phyloP scores from a whole-genome alignment of 1,284 basidiomycete genomes.

The Heterobasidion occidentale region DNA sequence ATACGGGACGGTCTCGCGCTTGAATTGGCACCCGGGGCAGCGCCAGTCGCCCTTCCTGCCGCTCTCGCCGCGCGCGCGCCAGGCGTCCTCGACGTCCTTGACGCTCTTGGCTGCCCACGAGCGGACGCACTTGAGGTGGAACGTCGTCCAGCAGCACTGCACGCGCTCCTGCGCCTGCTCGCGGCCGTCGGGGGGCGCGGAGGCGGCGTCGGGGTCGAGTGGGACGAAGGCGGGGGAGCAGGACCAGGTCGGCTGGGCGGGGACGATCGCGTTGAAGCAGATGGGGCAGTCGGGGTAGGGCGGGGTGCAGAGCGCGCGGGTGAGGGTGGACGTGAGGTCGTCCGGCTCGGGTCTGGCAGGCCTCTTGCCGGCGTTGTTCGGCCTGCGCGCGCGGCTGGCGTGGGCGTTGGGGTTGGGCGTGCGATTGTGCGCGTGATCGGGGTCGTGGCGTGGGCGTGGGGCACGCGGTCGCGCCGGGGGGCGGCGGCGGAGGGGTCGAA shows the following conservation, averaged over 20 bases:
- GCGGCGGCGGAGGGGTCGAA: too few relatives aligned
- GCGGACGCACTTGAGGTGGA: conserved; percentile 76
- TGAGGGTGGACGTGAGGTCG: conserved; percentile 67
- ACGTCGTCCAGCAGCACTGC: conserved; percentile 78
- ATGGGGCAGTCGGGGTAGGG: conserved; percentile 76
- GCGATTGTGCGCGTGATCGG: too few relatives aligned
- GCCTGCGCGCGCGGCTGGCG: too few relatives aligned
- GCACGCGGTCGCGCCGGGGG: too few relatives aligned
- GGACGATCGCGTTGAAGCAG: conserved; percentile 68
- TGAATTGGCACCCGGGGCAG: conserved; percentile 84
- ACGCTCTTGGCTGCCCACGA: conserved; percentile 77
- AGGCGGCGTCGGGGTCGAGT: conserved; percentile 14
- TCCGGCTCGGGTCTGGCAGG: conserved; percentile 22
- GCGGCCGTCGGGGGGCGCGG: neutral
- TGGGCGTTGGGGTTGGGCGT: too few relatives aligned
- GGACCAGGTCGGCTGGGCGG: conserved; percentile 70
- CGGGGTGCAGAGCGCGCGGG: conserved; percentile 48
- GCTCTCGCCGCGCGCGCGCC: conserved; percentile 60
- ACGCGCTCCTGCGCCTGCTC: conserved; percentile 19
- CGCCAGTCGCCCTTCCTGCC: conserved; percentile 68
- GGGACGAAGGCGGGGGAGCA: conserved; percentile 47
- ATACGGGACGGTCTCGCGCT: conserved; percentile 54
- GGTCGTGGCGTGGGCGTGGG: too few relatives aligned
- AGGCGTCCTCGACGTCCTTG: conserved; percentile 70
- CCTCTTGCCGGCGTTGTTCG: too few relatives aligned